phyloP scores from a whole-genome alignment of 495 filamentous ascomycete species.

The Penicillium canescens region DNA sequence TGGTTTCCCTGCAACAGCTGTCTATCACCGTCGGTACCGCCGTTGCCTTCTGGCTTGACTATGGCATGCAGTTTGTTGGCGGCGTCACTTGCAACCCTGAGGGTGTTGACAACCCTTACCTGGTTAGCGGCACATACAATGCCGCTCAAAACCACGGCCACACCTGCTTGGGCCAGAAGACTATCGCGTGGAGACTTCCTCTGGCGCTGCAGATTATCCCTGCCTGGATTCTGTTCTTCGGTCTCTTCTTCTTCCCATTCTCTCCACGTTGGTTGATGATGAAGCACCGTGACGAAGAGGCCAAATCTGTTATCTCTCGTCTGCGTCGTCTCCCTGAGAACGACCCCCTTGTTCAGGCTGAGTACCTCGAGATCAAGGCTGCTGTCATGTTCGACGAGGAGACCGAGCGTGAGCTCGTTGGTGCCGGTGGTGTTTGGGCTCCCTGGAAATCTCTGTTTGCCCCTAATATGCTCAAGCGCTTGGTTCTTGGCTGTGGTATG shows the following conservation, averaged over 20 bases:
- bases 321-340: constrained; percentile 63
- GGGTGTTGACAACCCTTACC: constrained; percentile 28
- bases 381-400: constrained; percentile 59
- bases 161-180: constrained; percentile 51
- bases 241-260: constrained; percentile 74
- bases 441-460: constrained; percentile 55
- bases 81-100: constrained; percentile 58
- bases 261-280: constrained; percentile 77
- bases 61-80: constrained; percentile 63
- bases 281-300: constrained; percentile 79
- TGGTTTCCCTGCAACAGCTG: constrained; percentile 76
- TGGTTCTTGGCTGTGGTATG: constrained; percentile 51
- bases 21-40: constrained; percentile 73
- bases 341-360: constrained; percentile 64
- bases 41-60: constrained; percentile 74
- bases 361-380: constrained; percentile 67
- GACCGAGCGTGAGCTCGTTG: constrained; percentile 53
- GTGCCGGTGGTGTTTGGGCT: constrained; percentile 53
- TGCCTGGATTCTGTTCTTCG: constrained; percentile 66
- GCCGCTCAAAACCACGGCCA: constrained; percentile 61
- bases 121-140: constrained; percentile 28
- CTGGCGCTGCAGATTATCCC: constrained; percentile 52
- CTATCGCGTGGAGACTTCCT: constrained; percentile 45
- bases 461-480: constrained; percentile 62
- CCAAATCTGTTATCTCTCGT: constrained; percentile 57